Percentiles rank a stretch among this genome's conserved stretches.
These are phyloP conservation scores for Rhododendron kiyosumense DNA, from an alignment of 148 eudicot genomes.

Conservation along the genomic window DNA sequence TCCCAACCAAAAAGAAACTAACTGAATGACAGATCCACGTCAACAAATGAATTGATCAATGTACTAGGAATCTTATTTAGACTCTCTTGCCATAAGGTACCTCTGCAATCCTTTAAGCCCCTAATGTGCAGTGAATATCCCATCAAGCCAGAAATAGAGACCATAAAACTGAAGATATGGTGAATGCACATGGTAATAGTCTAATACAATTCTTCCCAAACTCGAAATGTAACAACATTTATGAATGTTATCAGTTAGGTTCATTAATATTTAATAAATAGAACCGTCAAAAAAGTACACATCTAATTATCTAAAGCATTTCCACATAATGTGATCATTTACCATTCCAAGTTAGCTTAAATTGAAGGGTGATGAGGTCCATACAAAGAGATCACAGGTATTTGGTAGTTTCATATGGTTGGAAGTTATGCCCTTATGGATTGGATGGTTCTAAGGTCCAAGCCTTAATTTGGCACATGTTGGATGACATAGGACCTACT, in stretches of 20 bases:
- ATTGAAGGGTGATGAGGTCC: background rate
- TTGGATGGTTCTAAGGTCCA: no score
- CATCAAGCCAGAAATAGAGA: background rate
- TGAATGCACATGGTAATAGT: background rate
- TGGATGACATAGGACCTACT: no score
- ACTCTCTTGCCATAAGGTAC: background rate
- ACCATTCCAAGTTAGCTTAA: background rate
- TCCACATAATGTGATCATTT: background rate
- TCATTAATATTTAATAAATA: background rate
- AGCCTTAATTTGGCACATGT: no score
- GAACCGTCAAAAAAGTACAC: background rate
- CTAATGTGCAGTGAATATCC: background rate
- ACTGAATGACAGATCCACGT: background rate
- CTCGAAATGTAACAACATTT: background rate
- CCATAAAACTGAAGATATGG: background rate
- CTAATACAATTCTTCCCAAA: background rate
- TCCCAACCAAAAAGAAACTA: background rate
- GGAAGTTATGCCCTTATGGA: no score
- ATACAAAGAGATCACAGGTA: no score
- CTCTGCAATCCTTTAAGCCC: background rate
- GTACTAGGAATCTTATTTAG: background rate
- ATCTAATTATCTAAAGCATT: background rate
- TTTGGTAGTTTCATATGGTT: no score
- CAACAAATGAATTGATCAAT: background rate
- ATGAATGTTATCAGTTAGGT: no score